Conservation (phyloP, 148 eudicot genomes). For the Bassia scoparia region DNA sequence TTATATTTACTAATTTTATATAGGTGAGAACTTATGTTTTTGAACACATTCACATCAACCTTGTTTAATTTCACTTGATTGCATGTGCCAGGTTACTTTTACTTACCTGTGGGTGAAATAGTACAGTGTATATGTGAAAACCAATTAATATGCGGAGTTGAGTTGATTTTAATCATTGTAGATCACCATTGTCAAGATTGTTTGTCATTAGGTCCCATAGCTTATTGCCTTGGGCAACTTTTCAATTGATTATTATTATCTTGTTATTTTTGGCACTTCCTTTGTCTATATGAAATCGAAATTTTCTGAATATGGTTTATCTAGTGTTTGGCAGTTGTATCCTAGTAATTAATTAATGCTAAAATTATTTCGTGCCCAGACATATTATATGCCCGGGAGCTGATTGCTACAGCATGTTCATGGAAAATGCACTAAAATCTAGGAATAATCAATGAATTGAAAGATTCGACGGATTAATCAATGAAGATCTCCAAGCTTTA, state of each 20-base stretch:
- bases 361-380: conserved; percentile 22
- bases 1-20: too few species aligned
- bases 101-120: background rate
- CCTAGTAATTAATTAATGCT: background rate
- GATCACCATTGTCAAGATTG: background rate
- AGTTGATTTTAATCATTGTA: background rate
- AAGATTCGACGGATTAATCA: conserved; percentile 32
- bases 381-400: conserved; percentile 29
- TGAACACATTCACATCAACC: too few species aligned
- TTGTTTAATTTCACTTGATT: background rate
- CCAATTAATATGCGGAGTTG: background rate
- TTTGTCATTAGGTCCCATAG: background rate
- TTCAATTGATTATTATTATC: background rate
- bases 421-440: conserved; percentile 69
- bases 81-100: background rate
- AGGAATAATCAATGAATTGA: conserved; percentile 48
- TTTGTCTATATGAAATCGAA: background rate
- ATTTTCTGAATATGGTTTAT: background rate
- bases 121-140: background rate
- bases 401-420: conserved; percentile 37
- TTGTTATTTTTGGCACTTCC: too few species aligned
- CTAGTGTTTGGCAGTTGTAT: background rate
- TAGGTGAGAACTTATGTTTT: too few species aligned
- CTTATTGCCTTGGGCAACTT: background rate
- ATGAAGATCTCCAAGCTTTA: conserved; percentile 28